Evolutionary conservation across 1,284 basidiomycete genomes (phyloP).

Genomic region (Anthracocystis walkeri): DNA sequence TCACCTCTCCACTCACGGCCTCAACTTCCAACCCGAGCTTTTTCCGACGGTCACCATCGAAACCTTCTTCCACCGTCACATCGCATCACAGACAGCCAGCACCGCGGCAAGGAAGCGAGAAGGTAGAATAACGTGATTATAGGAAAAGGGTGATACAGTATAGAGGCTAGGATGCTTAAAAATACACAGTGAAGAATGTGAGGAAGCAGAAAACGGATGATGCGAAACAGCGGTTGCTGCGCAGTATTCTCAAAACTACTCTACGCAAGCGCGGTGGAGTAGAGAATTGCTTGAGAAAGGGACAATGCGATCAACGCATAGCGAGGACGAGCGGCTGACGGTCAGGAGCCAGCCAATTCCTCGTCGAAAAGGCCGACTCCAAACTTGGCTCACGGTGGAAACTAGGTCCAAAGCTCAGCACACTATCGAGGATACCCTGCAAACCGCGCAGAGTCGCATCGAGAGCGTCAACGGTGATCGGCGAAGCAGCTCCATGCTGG

Average conservation of each 20-base stretch:
- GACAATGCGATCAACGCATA: conserved; percentile 24
- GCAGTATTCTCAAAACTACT: not conserved
- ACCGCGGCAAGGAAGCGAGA: not conserved
- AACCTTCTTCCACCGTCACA: too few species aligned
- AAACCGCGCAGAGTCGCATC: conserved; percentile 35
- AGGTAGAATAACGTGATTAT: conserved; percentile 21
- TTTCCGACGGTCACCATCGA: too few species aligned
- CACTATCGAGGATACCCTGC: conserved; percentile 44
- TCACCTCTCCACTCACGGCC: too few species aligned
- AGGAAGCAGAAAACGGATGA: not conserved
- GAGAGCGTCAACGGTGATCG: conserved; percentile 37
- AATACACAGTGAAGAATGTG: conserved; percentile 11
- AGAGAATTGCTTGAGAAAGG: not conserved
- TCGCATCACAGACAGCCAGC: not conserved
- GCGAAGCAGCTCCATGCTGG: conserved; percentile 37
- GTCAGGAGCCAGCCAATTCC: conserved; percentile 43
- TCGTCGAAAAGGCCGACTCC: conserved; percentile 41
- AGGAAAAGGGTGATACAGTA: not conserved
- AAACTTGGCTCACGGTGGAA: conserved; percentile 42
- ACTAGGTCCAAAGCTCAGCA: conserved; percentile 41
- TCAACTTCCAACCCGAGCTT: too few species aligned
- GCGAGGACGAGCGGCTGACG: conserved; percentile 29
- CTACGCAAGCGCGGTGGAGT: not conserved
- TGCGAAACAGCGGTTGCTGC: not conserved
- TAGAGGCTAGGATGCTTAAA: conserved; percentile 1